Evolutionary conservation across 2,329 filamentous ascomycete species (phyloP).

Genomic region (Xylariales sp.): DNA sequence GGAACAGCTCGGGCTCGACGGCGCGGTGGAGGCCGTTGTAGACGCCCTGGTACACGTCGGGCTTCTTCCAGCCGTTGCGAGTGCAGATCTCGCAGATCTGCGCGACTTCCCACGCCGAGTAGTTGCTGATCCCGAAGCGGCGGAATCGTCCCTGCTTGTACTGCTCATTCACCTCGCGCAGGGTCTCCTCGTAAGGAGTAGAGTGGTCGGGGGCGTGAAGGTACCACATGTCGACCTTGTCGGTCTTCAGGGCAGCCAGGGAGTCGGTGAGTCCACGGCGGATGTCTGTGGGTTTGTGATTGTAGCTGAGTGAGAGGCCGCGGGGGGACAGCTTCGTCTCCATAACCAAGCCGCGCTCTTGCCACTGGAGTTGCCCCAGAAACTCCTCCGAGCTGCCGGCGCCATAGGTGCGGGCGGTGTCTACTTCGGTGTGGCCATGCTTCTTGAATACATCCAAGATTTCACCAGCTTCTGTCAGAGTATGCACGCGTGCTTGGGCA

Average conservation of each 20-base stretch:
- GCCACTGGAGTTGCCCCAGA: slow-evolving; percentile 10
- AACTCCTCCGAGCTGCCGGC: slow-evolving; percentile 14
- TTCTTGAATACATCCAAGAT: slow-evolving; percentile 4
- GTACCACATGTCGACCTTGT: slow-evolving; percentile 29
- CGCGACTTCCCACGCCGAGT: slow-evolving; percentile 36
- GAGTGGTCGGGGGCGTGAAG: slow-evolving; percentile 41
- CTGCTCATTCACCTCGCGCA: slow-evolving; percentile 35
- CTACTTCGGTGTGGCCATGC: slow-evolving; percentile 9
- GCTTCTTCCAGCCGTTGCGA: slow-evolving; percentile 32
- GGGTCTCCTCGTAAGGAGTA: slow-evolving; percentile 35
- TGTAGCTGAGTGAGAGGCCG: not conserved
- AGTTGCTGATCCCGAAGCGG: slow-evolving; percentile 43
- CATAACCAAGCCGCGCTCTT: slow-evolving; percentile 14
- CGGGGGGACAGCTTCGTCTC: slow-evolving; percentile 17
- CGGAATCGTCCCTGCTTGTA: slow-evolving; percentile 36
- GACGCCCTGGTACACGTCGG: slow-evolving; percentile 41
- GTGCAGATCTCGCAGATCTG: slow-evolving; percentile 37
- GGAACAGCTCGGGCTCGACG: slow-evolving; percentile 36
- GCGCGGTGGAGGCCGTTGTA: slow-evolving; percentile 41
- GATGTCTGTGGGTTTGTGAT: slow-evolving; percentile 1
- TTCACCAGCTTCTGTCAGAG: not conserved
- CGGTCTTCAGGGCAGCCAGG: slow-evolving; percentile 7
- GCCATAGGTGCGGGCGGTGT: slow-evolving; percentile 16
- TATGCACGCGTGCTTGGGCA: slow-evolving; percentile 1
- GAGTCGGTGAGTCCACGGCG: slow-evolving; percentile 3